Base-by-base conservation (phyloP, 2,329 filamentous ascomycete genomes). In the Fusarium acutatum region DNA sequence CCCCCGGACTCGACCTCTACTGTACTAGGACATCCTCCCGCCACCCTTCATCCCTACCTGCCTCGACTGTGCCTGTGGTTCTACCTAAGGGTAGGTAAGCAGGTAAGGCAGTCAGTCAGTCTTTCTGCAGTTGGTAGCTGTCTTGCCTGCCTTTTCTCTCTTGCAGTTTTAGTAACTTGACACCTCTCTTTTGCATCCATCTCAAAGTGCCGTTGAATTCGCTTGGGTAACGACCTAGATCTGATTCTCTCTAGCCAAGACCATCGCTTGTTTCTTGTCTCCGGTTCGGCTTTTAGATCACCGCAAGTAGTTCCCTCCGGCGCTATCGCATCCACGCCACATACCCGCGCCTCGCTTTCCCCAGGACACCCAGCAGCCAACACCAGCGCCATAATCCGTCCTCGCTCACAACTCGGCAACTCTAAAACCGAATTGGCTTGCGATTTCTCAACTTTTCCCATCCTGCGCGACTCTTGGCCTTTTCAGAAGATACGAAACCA, bases 241-340 rank as follows among this genome's bases (percentile, higher is more conserved):
- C 38, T 46, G 46, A 30, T 30, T 63, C 40, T 64, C 32, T 68
- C 40, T 32, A 46, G 40, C 34, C 50, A 46, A 60, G 37, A n/a
- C 56, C 61, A 43, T 49, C 56, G 30, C 52, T 53, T 57, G 24
- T 56, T 54, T 64, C 43, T 67, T 62, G 37, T 50, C 60, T 44
- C 53, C 40, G 38, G 59, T 50, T 74, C 63, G 62, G 60, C 64
- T 56, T 64, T 66, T 56, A 62, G 49, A 69, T 75, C 60, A 75
- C 61, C 69, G 53, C 68, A 77, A 54, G 67, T 63, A 64, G 63
- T 68, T 62, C 67, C 59, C 58, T 46, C 67, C 72, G 68, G 60
- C 71, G 60, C 71, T 74, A 76, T 77, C 71, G 69, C 69, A 61
- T 74, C 73, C 73, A 77, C 75, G 72, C 75, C 75, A 76, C 75